These are phyloP conservation scores for Bathelium albidoporum DNA, from an alignment of 495 filamentous ascomycete species.

Conservation along the genomic window DNA sequence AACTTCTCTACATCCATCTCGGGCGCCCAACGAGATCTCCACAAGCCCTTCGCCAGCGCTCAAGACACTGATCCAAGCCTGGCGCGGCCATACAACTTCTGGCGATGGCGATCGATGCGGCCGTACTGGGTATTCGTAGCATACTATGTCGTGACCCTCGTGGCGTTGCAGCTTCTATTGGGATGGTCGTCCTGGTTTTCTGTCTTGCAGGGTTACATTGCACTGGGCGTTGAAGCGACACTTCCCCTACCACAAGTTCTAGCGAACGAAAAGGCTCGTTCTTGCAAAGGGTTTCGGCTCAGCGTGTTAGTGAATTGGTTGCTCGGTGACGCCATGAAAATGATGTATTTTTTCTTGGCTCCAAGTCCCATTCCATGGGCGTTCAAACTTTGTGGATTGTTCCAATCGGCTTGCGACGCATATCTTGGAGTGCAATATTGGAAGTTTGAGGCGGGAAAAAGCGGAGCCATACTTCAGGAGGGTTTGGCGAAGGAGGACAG, in stretches of 20 bases:
- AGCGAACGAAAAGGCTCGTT: conserved; percentile 63
- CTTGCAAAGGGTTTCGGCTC: conserved; percentile 82
- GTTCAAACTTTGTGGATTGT: conserved; percentile 86
- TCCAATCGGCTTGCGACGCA: conserved; percentile 78
- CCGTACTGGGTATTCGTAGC: conserved; percentile 89
- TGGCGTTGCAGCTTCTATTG: conserved; percentile 61
- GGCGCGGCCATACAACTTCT: conserved; percentile 75
- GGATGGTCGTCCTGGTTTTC: conserved; percentile 59
- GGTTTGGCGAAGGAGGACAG: background rate
- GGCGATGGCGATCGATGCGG: conserved; percentile 77
- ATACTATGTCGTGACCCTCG: conserved; percentile 55
- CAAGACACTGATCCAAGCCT: conserved; percentile 35
- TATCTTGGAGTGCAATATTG: conserved; percentile 79
- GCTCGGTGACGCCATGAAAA: conserved; percentile 87
- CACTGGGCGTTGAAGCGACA: conserved; percentile 80
- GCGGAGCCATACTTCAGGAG: background rate
- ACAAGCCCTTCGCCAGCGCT: conserved; percentile 42
- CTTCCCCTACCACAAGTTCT: conserved; percentile 86
- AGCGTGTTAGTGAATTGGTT: conserved; percentile 84
- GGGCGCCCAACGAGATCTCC: conserved; percentile 16
- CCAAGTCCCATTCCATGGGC: conserved; percentile 64
- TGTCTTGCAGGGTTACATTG: conserved; percentile 62
- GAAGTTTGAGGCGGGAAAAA: conserved; percentile 49
- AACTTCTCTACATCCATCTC: conserved; percentile 28
- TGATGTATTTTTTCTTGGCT: conserved; percentile 70